phyloP scores from a whole-genome alignment of 371 early-diverging fungal species.

The Mucor lusitanicus region DNA sequence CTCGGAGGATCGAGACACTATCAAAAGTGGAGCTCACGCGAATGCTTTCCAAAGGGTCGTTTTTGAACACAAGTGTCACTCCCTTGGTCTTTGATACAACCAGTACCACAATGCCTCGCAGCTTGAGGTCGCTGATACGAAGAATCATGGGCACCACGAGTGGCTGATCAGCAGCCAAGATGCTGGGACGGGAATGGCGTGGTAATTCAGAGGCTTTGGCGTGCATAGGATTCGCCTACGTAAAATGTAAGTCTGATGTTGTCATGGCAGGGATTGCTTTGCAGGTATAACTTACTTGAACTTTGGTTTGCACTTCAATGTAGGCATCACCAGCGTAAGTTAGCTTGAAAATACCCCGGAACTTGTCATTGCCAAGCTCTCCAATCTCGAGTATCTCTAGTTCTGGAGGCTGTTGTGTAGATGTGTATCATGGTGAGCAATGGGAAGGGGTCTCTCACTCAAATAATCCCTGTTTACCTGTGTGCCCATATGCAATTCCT shows the following conservation, averaged over 20 bases:
- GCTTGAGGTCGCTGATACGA: constrained; percentile 82
- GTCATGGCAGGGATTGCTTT: neutral
- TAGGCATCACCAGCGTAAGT: constrained; percentile 93
- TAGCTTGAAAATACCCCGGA: constrained; percentile 94
- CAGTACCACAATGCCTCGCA: constrained; percentile 92
- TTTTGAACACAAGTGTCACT: constrained; percentile 94
- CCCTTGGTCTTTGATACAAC: constrained; percentile 92
- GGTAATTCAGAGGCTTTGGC: constrained; percentile 59
- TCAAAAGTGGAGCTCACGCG: constrained; percentile 95
- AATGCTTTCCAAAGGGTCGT: constrained; percentile 93
- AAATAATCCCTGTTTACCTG: constrained; percentile 60
- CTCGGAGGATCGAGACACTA: constrained; percentile 78
- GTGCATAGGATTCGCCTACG: constrained; percentile 82
- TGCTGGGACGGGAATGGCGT: constrained; percentile 66
- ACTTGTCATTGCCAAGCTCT: constrained; percentile 89
- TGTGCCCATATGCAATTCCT: constrained; percentile 94
- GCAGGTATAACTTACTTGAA: constrained; percentile 66
- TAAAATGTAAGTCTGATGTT: constrained; percentile 1
- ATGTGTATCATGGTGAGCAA: neutral
- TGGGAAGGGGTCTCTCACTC: too few species aligned
- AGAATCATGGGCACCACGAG: constrained; percentile 95
- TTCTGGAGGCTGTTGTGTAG: constrained; percentile 79
- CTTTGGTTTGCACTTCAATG: constrained; percentile 91
- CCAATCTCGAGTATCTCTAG: constrained; percentile 98
- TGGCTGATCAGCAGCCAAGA: constrained; percentile 89